Evolutionary conservation across 176 grass and related monocot genomes (phyloP), one percentile per base, ranked within the genome.

Genomic region (Oryza glaberrima): DNA sequence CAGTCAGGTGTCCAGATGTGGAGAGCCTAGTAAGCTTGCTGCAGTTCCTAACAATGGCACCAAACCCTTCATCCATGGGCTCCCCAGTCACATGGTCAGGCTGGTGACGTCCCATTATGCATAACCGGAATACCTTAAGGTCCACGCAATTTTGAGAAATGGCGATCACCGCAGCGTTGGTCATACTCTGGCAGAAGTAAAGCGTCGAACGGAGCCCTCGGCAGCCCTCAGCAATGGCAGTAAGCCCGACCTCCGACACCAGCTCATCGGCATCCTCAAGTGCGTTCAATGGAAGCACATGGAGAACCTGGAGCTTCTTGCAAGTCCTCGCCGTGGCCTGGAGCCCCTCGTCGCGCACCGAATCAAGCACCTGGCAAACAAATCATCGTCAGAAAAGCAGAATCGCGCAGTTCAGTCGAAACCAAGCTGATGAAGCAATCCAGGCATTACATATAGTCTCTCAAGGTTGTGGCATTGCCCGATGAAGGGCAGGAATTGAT

Each of bases 111-210:
- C 90, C 96, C 96, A 99, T 96, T 79, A 99, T 99, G 41, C 96
- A 99, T 11, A 99, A 63, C 20, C 96, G 91, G 85, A 99, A 99
- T 40, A 99, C 90, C 54, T 85, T 82, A 28, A 99, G 75, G 65
- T 99, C 96, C 0, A 46, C 82, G 88, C 96, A 99, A 77, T 96
- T 96, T 20, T 79, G 52, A 7, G 96, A 96, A 90, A 96, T 94
- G 77, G 84, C 34, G 35, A 92, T 45, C 3, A 99, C 93, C 7
- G 96, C 93, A 8, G 77, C 81, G 69, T 99, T 99, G 65, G 96
- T 99, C 96, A 99, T 99, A 3, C 45, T 85, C 65, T 99, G 96
- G 86, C 96, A 99, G 76, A 99, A 99, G 86, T 94, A 99, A 0
- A 99, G 84, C 11, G 94, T 96, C 0, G 96, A 99, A 0, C 73